phyloP scores from a whole-genome alignment of 257 asterid species.

The Nicotiana tabacum region DNA sequence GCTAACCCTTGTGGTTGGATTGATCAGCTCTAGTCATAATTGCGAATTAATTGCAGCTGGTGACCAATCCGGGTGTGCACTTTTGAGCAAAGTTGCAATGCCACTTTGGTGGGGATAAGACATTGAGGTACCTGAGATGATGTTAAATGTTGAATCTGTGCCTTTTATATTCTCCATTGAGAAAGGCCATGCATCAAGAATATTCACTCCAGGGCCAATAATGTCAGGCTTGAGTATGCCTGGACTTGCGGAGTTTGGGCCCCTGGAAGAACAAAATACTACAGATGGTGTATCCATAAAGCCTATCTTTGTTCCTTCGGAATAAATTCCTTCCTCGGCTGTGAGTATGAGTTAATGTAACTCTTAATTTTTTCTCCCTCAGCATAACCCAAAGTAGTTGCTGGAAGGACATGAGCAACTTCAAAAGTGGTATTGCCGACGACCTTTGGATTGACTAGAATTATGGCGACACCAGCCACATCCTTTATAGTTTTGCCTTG shows the following conservation, averaged over 20 bases:
- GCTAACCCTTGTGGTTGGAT: neutral
- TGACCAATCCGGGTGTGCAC: neutral
- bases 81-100: neutral
- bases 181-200: neutral
- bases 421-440: too few species aligned
- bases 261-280: neutral
- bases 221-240: neutral
- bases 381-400: neutral
- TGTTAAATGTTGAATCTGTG: neutral
- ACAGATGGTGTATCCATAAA: neutral
- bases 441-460: neutral
- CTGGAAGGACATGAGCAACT: neutral
- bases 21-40: neutral
- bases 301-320: neutral
- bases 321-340: neutral
- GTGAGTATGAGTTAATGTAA: neutral
- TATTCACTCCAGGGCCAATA: neutral
- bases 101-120: neutral
- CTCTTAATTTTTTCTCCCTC: neutral
- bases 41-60: neutral
- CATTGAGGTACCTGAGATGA: neutral
- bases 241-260: neutral
- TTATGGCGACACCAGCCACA: constrained; percentile 40
- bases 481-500: constrained; percentile 30
- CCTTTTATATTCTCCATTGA: neutral